Evolutionary conservation across 2,329 filamentous ascomycete species (phyloP).

Genomic region (Cercospora janseana): DNA sequence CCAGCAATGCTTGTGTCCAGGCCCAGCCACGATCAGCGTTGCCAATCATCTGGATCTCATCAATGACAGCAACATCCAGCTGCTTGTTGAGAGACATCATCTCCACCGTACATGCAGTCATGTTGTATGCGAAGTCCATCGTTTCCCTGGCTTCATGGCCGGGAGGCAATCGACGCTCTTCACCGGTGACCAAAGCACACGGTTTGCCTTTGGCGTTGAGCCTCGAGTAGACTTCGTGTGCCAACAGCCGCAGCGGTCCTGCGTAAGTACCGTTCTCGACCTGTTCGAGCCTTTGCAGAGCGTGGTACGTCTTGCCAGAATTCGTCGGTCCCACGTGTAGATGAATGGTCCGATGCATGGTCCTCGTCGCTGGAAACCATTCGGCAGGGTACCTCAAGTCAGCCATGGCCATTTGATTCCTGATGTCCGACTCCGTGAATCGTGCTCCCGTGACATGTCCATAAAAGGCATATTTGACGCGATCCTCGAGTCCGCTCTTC

Average conservation of each 20-base stretch:
- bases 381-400: slow-evolving; percentile 86
- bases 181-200: slow-evolving; percentile 84
- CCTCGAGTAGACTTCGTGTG: slow-evolving; percentile 91
- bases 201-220: slow-evolving; percentile 72
- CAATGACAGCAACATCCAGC: slow-evolving; percentile 88
- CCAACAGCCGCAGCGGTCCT: slow-evolving; percentile 81
- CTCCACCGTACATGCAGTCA: slow-evolving; percentile 89
- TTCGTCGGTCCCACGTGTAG: slow-evolving; percentile 96
- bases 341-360: slow-evolving; percentile 78
- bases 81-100: slow-evolving; percentile 67
- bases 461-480: slow-evolving; percentile 66
- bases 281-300: slow-evolving; percentile 77
- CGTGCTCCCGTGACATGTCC: slow-evolving; percentile 59
- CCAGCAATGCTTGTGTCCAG: slow-evolving; percentile 88
- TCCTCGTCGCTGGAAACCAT: slow-evolving; percentile 84
- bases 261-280: slow-evolving; percentile 80
- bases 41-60: slow-evolving; percentile 97
- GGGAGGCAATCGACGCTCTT: slow-evolving; percentile 71
- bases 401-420: slow-evolving; percentile 64
- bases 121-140: slow-evolving; percentile 50
- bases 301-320: slow-evolving; percentile 96
- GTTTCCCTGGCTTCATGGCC: slow-evolving; percentile 40
- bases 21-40: slow-evolving; percentile 80
- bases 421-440: slow-evolving; percentile 57
- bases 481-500: slow-evolving; percentile 31